Conservation (phyloP, 805 yeast species). For the Metschnikowia rubicola region DNA sequence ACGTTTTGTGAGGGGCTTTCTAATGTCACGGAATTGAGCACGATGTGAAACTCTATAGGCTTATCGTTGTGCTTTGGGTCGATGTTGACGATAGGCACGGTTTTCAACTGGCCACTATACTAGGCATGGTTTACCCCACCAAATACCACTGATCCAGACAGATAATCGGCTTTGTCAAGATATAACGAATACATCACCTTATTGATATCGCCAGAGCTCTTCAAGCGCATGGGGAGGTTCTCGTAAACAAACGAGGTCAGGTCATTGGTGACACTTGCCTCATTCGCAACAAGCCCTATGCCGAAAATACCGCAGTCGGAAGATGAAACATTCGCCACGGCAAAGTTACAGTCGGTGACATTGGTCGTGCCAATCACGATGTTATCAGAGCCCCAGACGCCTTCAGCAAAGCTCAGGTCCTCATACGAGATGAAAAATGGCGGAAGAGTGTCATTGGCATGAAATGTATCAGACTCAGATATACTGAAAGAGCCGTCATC, state of each 20-base stretch:
- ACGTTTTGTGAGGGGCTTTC: constrained; percentile 11
- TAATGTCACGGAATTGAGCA: constrained; percentile 38
- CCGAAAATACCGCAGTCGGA: constrained; percentile 71
- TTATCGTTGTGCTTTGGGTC: constrained; percentile 6
- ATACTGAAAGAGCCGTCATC: constrained; percentile 48
- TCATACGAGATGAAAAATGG: constrained; percentile 45
- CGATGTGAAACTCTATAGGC: constrained; percentile 48
- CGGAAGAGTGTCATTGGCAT: constrained; percentile 36
- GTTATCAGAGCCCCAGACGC: constrained; percentile 59
- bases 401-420: constrained; percentile 46
- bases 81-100: constrained; percentile 44
- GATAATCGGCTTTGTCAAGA: constrained; percentile 38
- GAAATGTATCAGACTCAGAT: constrained; percentile 35
- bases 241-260: constrained; percentile 36
- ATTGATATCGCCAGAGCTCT: constrained; percentile 52
- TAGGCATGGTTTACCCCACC: constrained; percentile 44
- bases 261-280: constrained; percentile 43
- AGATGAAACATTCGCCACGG: constrained; percentile 64
- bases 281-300: constrained; percentile 66
- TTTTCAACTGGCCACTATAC: constrained; percentile 24
- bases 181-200: constrained; percentile 60
- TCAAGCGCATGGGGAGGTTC: constrained; percentile 65
- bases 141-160: constrained; percentile 33
- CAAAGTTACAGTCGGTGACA: constrained; percentile 58
- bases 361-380: constrained; percentile 46